Evolutionary conservation across 2,329 filamentous ascomycete species (phyloP).

Genomic region (Epichloe amarillans): DNA sequence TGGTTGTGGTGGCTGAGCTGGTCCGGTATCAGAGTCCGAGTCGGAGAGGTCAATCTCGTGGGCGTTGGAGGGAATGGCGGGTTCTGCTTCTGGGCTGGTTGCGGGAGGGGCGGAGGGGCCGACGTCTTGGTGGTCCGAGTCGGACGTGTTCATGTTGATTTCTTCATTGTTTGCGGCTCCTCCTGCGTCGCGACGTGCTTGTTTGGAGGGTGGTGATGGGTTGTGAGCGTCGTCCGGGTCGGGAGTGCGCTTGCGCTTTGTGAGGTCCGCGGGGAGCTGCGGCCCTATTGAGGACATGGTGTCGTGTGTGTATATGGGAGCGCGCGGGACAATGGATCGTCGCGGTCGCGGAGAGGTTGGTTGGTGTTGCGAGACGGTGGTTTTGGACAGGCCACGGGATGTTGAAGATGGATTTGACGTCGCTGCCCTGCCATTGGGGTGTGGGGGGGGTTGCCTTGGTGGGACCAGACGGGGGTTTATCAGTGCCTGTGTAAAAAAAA

Average conservation of each 20-base stretch:
- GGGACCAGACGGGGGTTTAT: too few relatives aligned
- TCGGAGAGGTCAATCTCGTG: constrained; percentile 9
- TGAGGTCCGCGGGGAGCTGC: constrained; percentile 51
- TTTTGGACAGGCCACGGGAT: not conserved
- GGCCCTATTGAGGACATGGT: constrained; percentile 58
- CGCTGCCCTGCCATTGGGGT: too few relatives aligned
- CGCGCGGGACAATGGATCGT: not conserved
- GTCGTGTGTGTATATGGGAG: not conserved
- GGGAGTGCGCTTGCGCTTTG: constrained; percentile 46
- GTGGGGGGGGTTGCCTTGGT: too few relatives aligned
- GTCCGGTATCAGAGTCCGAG: not conserved
- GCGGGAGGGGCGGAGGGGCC: constrained; percentile 21
- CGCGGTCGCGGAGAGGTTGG: not conserved
- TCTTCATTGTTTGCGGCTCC: constrained; percentile 17
- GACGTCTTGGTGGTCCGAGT: constrained; percentile 17
- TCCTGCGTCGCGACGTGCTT: constrained; percentile 1
- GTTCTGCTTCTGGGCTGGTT: constrained; percentile 3
- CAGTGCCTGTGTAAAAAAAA: too few relatives aligned
- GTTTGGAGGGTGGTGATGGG: constrained; percentile 13
- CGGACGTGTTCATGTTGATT: constrained; percentile 25
- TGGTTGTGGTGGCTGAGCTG: constrained; percentile 12
- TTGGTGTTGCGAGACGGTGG: not conserved
- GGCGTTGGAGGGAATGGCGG: not conserved
- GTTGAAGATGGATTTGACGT: too few relatives aligned
- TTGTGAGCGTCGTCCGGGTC: constrained; percentile 22